These are phyloP conservation scores for Pythium apleroticum DNA, from an alignment of 352 stramenopile species.

Conservation along the genomic window DNA sequence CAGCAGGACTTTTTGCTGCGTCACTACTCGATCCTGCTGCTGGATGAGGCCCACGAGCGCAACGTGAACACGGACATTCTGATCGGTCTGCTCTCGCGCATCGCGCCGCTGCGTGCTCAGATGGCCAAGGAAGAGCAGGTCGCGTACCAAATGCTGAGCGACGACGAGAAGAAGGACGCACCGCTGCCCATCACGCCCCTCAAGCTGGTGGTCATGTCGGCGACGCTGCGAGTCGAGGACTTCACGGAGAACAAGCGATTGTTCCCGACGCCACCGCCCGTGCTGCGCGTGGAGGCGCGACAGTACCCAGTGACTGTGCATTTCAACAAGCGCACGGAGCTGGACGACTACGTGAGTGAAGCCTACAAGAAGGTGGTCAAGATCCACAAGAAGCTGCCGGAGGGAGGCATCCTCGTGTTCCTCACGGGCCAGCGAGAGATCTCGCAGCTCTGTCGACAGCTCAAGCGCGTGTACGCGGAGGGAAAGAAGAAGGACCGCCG, in stretches of 20 bases:
- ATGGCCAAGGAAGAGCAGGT: slow-evolving; percentile 79
- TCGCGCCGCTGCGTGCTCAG: slow-evolving; percentile 91
- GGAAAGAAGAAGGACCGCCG: slow-evolving; percentile 39
- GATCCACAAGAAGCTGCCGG: slow-evolving; percentile 91
- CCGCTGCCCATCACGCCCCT: slow-evolving; percentile 70
- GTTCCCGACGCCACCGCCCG: slow-evolving; percentile 68
- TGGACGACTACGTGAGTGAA: slow-evolving; percentile 96
- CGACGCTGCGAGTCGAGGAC: slow-evolving; percentile 96
- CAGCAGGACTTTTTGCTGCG: slow-evolving; percentile 82
- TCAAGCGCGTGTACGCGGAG: slow-evolving; percentile 52
- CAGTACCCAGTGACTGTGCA: slow-evolving; percentile 98
- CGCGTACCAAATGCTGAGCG: slow-evolving; percentile 41
- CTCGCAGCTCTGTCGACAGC: slow-evolving; percentile 81
- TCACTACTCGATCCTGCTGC: slow-evolving; percentile 77
- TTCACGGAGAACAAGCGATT: slow-evolving; percentile 62
- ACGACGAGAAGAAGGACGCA: slow-evolving; percentile 39
- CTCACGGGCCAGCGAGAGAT: slow-evolving; percentile 96
- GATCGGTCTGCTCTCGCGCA: slow-evolving; percentile 93
- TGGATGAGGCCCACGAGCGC: slow-evolving; percentile 97
- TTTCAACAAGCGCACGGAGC: slow-evolving; percentile 97
- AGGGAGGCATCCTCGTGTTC: slow-evolving; percentile 94
- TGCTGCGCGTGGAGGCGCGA: slow-evolving; percentile 94
- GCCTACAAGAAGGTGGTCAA: slow-evolving; percentile 96
- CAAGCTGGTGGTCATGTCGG: slow-evolving; percentile 96
- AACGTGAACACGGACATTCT: slow-evolving; percentile 97